Base-by-base conservation (phyloP, 1,284 basidiomycete genomes). In the Mrakiaceae sp. region DNA sequence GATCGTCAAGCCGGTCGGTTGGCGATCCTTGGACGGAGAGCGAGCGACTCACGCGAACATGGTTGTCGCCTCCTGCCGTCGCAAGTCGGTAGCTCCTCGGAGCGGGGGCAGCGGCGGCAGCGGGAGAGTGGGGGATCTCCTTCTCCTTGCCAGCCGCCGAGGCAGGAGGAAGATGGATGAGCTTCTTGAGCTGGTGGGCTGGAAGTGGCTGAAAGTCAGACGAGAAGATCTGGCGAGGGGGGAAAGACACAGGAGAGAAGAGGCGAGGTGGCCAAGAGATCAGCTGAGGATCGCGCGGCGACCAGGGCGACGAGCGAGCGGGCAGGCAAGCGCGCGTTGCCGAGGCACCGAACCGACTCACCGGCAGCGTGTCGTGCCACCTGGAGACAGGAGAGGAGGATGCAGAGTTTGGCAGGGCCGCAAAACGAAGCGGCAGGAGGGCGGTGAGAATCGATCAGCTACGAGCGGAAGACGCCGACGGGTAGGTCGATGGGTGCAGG, bases 11-110 rank as follows among this genome's bases (percentile, higher is more conserved):
- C 27, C 43, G 11, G 12, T 40, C 48, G 11, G n/a, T 47, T 14
- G 42, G 14, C 48, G 7, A n/a, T 56, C 53, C 53, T 16, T 48
- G n/a, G 6, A 51, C 27, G 1, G 7, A 44, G 46, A 47, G 6
- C 12, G 40, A 43, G 14, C 10, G 44, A 83, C 89, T 76, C 72
- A 97, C 93, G 74, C 94, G 81, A 71, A 98, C 91, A 79, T 95
- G 89, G 74, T 95, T 97, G 75, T 99, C 95, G 72, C 95, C 95
- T 57, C 95, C 95, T 9, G 87, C 93, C 0, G 96, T 98, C 0
- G 94, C 95, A 8, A 98, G 79, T 68, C 89, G 83, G 80, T 96
- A 98, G 60, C 85, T 81, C 66, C 79, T 78, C 27, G 27, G 27
- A 27, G 27, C 27, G 27, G 27, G 1, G 27, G 27, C 27, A 27